Percentiles rank a stretch among this genome's conserved stretches.
These are phyloP conservation scores for Aspergillus sojae DNA, from an alignment of 2,329 filamentous ascomycete species.

Conservation along the genomic window DNA sequence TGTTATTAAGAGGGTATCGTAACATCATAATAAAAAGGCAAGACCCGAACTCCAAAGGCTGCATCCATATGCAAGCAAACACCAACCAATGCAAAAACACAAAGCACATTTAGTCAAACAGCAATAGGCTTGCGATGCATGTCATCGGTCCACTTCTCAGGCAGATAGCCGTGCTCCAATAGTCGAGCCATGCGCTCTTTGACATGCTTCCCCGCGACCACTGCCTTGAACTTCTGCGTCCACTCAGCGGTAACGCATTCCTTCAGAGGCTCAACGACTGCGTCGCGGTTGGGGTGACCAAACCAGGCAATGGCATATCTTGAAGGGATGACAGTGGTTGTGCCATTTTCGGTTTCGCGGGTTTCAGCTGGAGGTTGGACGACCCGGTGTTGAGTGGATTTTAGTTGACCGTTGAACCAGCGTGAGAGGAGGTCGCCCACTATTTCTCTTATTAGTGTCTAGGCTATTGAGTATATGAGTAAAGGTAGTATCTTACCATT, in stretches of 20 bases:
- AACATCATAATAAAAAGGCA: not conserved
- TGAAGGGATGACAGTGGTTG: slow-evolving; percentile 1
- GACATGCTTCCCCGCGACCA: slow-evolving; percentile 10
- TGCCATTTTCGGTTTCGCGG: not conserved
- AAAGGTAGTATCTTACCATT: not conserved
- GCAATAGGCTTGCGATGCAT: slow-evolving; percentile 7
- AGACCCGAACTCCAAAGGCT: not conserved
- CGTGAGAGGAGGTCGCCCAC: slow-evolving; percentile 11
- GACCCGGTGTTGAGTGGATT: slow-evolving; percentile 9
- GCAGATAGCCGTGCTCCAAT: slow-evolving; percentile 7
- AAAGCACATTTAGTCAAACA: not conserved
- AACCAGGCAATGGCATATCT: slow-evolving; percentile 14
- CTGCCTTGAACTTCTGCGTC: slow-evolving; percentile 5
- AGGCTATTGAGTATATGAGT: too few relatives aligned
- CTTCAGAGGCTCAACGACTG: slow-evolving; percentile 7
- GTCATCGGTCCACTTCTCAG: slow-evolving; percentile 11
- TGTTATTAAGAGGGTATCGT: not conserved
- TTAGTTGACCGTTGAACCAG: slow-evolving; percentile 12
- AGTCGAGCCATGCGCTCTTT: slow-evolving; percentile 10
- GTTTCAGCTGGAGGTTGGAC: slow-evolving; percentile 1
- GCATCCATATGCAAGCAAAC: not conserved
- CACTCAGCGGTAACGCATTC: slow-evolving; percentile 7
- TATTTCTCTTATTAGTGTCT: not conserved
- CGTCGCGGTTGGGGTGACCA: slow-evolving; percentile 12
- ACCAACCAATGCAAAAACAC: not conserved